Evolutionary conservation across 225 moss, liverwort and hornwort species (phyloP).

Genomic region (Ulota crispa): DNA sequence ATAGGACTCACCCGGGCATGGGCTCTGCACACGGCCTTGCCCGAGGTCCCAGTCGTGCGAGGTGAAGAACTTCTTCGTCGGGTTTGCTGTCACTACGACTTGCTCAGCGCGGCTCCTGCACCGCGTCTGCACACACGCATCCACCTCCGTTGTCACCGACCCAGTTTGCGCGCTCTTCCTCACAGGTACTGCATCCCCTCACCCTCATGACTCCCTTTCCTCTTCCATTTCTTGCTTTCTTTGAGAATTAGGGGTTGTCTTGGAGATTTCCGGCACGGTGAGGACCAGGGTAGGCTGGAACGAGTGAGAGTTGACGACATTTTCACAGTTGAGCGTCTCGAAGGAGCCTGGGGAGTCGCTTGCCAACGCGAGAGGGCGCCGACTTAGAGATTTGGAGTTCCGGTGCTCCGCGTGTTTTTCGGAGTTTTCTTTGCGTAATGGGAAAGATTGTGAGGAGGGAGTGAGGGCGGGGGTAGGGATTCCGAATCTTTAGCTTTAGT

Average conservation of each 20-base stretch:
- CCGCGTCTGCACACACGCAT: not conserved
- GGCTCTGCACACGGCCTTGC: not conserved
- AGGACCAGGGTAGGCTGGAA: not conserved
- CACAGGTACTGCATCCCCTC: not conserved
- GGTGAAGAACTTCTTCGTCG: not conserved
- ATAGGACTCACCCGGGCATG: not conserved
- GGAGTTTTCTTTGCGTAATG: not conserved
- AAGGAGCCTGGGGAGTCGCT: not conserved
- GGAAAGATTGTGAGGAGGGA: not conserved
- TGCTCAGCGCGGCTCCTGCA: not conserved
- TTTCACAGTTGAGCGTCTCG: not conserved
- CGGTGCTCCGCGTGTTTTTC: not conserved
- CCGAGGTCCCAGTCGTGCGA: not conserved
- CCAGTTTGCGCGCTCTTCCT: not conserved
- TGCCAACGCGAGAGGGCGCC: not conserved
- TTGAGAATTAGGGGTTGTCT: not conserved
- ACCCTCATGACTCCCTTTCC: too few species aligned
- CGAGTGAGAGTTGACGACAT: not conserved
- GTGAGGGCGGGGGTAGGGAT: not conserved
- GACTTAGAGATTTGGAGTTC: not conserved
- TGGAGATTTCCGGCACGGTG: not conserved
- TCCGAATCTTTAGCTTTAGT: not conserved
- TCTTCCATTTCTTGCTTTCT: not conserved
- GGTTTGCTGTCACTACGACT: not conserved
- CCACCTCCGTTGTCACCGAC: conserved; percentile 1